A percentile compares a stretch with the other conserved stretches of the same genome.
phyloP scores from a whole-genome alignment of 352 stramenopile species.

The Globisporangium paroecandrum region DNA sequence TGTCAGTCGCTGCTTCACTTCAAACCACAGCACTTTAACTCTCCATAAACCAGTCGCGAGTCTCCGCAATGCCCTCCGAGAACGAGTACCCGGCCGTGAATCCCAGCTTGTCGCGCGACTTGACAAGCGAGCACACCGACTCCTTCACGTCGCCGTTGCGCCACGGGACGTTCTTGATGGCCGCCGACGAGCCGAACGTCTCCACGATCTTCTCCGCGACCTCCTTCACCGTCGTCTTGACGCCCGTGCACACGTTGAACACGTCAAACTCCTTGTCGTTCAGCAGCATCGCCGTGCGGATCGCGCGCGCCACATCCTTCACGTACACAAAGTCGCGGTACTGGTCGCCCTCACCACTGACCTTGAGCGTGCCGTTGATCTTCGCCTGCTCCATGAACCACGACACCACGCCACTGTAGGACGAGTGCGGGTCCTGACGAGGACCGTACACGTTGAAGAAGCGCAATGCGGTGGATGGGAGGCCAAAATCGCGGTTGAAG shows the following conservation, averaged over 20 bases:
- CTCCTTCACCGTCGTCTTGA: constrained; percentile 66
- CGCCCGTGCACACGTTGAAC: constrained; percentile 82
- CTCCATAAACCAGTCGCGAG: constrained; percentile 75
- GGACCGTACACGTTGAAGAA: constrained; percentile 88
- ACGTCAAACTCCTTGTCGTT: constrained; percentile 68
- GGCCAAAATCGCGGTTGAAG: constrained; percentile 62
- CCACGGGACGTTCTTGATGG: constrained; percentile 64
- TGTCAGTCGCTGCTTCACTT: not conserved
- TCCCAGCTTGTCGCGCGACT: constrained; percentile 65
- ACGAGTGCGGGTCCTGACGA: constrained; percentile 78
- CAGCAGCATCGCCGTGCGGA: constrained; percentile 75
- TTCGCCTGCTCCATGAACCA: constrained; percentile 88
- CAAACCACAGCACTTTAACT: constrained; percentile 8
- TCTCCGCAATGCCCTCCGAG: constrained; percentile 60
- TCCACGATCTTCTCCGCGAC: constrained; percentile 66
- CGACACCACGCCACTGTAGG: constrained; percentile 80
- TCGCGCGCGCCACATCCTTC: constrained; percentile 79
- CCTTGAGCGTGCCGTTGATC: constrained; percentile 78
- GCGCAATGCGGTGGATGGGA: constrained; percentile 71
- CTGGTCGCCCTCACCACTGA: constrained; percentile 72
- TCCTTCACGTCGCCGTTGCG: constrained; percentile 80
- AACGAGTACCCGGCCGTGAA: constrained; percentile 71
- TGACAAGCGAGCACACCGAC: constrained; percentile 68
- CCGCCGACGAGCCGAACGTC: constrained; percentile 59
- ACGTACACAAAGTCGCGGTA: constrained; percentile 87